Conservation (phyloP, 2,329 filamentous ascomycete genomes). For the Akanthomyces muscarius region DNA sequence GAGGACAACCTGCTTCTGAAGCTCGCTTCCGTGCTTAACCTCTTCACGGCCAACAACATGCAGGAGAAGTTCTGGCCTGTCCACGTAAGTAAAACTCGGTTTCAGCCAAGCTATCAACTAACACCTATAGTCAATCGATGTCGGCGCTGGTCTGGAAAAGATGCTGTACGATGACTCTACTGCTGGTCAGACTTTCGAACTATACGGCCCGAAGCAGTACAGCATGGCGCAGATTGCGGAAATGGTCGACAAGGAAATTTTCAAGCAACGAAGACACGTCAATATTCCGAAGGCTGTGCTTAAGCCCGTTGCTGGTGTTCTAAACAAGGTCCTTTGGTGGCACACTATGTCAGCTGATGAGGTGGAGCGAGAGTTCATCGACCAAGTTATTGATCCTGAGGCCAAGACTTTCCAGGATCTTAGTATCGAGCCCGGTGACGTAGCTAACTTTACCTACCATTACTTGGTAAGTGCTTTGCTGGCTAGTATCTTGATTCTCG, state of each 20-base stretch:
- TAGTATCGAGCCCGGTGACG: slow-evolving; percentile 81
- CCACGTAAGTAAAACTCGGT: slow-evolving; percentile 56
- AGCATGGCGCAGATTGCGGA: slow-evolving; percentile 81
- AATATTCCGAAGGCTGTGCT: slow-evolving; percentile 81
- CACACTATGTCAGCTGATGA: slow-evolving; percentile 76
- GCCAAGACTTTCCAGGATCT: slow-evolving; percentile 97
- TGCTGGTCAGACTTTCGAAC: slow-evolving; percentile 85
- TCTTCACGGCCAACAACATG: slow-evolving; percentile 92
- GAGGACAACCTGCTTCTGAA: slow-evolving; percentile 89
- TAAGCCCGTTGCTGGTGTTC: slow-evolving; percentile 66
- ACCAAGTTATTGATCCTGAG: slow-evolving; percentile 83
- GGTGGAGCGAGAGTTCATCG: slow-evolving; percentile 86
- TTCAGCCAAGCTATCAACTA: not conserved
- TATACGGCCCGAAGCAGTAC: slow-evolving; percentile 92
- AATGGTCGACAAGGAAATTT: slow-evolving; percentile 87
- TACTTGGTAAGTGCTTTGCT: slow-evolving; percentile 67
- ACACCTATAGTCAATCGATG: slow-evolving; percentile 70
- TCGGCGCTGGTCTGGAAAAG: slow-evolving; percentile 80
- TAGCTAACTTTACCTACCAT: slow-evolving; percentile 83
- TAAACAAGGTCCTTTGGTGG: slow-evolving; percentile 90
- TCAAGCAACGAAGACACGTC: slow-evolving; percentile 83
- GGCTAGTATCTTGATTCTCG: not conserved
- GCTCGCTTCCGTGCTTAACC: slow-evolving; percentile 73
- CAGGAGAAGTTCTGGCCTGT: slow-evolving; percentile 87
- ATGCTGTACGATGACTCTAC: slow-evolving; percentile 92